Percentiles rank a stretch among this genome's conserved stretches.
Evolutionary conservation across 345 rosid genomes (phyloP).

Genomic region (Microcos paniculata): DNA sequence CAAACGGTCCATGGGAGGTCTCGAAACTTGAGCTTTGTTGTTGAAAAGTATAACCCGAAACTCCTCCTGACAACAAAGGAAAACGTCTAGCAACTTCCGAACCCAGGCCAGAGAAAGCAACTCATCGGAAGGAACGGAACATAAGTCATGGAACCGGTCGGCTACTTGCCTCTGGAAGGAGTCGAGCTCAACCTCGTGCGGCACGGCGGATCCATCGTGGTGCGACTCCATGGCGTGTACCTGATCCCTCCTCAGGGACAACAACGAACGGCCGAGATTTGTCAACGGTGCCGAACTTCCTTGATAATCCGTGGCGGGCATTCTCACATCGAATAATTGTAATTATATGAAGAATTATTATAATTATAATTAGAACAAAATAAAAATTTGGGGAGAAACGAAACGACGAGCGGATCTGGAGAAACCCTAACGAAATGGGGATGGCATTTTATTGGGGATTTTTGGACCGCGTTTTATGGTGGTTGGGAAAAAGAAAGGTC

Average conservation of each 20-base stretch:
- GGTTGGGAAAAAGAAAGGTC: constrained; percentile 18
- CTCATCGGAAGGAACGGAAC: constrained; percentile 31
- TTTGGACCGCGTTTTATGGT: constrained; percentile 35
- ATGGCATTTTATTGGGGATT: constrained; percentile 25
- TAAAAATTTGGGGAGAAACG: background rate
- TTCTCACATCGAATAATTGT: constrained; percentile 24
- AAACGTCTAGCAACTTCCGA: constrained; percentile 39
- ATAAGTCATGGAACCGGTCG: constrained; percentile 50
- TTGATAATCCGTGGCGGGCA: constrained; percentile 64
- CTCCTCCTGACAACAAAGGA: constrained; percentile 40
- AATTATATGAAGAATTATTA: background rate
- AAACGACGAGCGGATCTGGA: background rate
- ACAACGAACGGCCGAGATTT: constrained; percentile 36
- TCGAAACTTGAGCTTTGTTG: constrained; percentile 22
- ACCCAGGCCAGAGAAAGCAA: constrained; percentile 47
- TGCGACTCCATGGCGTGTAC: constrained; percentile 42
- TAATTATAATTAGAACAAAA: background rate
- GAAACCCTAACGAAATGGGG: constrained; percentile 27
- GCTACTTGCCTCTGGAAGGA: constrained; percentile 64
- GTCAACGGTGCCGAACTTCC: constrained; percentile 30
- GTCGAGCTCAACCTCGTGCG: constrained; percentile 51
- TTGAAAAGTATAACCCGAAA: constrained; percentile 34
- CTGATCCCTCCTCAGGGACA: constrained; percentile 43
- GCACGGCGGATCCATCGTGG: constrained; percentile 20
- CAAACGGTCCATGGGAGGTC: constrained; percentile 46